phyloP scores from a whole-genome alignment of 176 grass and related monocot species.

The Zoysia japonica region DNA sequence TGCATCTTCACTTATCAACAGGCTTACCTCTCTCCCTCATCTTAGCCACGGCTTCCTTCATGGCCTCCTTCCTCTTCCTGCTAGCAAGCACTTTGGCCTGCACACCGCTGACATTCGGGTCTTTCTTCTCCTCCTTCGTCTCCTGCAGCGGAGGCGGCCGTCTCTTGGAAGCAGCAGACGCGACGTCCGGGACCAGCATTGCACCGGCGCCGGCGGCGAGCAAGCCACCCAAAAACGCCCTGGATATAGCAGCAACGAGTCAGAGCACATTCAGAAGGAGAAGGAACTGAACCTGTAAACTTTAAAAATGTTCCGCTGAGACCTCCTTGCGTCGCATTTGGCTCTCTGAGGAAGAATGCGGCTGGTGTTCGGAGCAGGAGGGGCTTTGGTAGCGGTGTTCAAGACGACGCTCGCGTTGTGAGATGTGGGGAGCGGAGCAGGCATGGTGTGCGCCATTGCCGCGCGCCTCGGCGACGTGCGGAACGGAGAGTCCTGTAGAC shows the following conservation, averaged over 20 bases:
- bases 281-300: neutral
- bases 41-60: conserved; percentile 66
- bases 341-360: neutral
- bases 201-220: conserved; percentile 41
- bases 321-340: conserved; percentile 42
- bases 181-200: conserved; percentile 39
- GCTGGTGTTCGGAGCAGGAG: conserved; percentile 9
- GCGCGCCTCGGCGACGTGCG: neutral
- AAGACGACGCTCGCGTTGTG: neutral
- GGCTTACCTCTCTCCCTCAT: too few relatives aligned
- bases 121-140: conserved; percentile 51
- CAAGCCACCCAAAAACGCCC: conserved; percentile 53
- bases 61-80: conserved; percentile 88
- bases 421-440: conserved; percentile 23
- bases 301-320: neutral
- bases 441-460: conserved; percentile 49
- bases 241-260: neutral
- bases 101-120: conserved; percentile 66
- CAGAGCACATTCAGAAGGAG: neutral
- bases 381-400: conserved; percentile 1
- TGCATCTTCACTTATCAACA: conserved; percentile 4
- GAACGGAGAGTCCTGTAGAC: neutral
- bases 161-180: conserved; percentile 64
- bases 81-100: conserved; percentile 77
- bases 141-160: conserved; percentile 26